Evolutionary conservation across 129 eudicot species (phyloP), one percentile per base, ranked within the genome.

Genomic region (Solidago caesia): DNA sequence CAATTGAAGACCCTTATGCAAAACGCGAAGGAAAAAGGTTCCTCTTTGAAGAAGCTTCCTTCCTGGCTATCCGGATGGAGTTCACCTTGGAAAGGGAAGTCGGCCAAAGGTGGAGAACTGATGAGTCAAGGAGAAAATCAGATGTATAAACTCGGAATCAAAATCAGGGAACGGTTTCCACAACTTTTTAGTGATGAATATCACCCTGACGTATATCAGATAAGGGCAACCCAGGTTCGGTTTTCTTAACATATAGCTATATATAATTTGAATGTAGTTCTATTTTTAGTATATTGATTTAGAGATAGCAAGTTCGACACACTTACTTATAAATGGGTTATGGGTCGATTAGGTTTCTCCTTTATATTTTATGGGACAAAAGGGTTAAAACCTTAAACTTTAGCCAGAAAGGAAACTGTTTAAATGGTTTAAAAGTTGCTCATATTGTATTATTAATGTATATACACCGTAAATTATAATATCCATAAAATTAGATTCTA

Each of bases 51-150:
- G 47, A 83, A 85, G 39, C 52, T 90, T 65, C 97, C 99, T 57
- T 79, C 96, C 47, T 95, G 99, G 99, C 60, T 95, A 44, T 29
- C 48, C 79, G 91, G 84, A 68, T 95, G 97, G 99, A 85, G 63
- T 42, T 95, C 97, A 60, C 99, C 97, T 58, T 95, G 97, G 97
- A 87, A 83, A 44, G 99, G 99, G 59, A 91, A 87, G 79, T 68
- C 63, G 3, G 39, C 2, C 47, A 88, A 82, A 78, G 99, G 99
- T 56, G 99, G 97, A 69, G 97, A 95, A 81, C 70, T 95, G 79
- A 81, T 82, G 33, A 78, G 72, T n/a, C 79, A 85, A 69, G 99
- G 99, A 76, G 99, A 95, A 87, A 82, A 76, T 39, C 97, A 95
- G 73, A 66, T 91, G 80, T 95, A 88, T 82, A 70, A 89, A 76